Base-by-base conservation (phyloP, 1,284 basidiomycete species). In the Irpex sp. region DNA sequence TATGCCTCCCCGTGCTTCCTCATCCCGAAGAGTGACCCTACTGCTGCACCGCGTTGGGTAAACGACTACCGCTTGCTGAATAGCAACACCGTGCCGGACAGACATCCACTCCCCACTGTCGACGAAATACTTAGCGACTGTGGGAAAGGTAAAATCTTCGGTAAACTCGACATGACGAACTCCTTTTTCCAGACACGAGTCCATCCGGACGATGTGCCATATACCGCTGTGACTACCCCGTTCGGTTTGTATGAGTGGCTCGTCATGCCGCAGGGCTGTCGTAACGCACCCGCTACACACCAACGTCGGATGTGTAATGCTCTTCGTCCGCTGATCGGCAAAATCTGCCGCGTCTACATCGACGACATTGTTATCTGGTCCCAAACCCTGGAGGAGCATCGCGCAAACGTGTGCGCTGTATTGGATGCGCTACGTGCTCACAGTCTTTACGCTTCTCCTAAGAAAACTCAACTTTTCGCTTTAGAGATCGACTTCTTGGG, bases 141-240 rank as follows among this genome's bases (percentile, higher is more conserved):
- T 49, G 71, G 65, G 0, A 70, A 70, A 49, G 75, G 73, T 0
- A 71, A 69, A 49, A 66, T 75, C 14, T 78, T 69, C 67, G 70
- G 58, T 0, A 76, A 72, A 36, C 65, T 80, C 0, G 76, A 80
- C 60, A 76, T 80, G 72, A 80, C 77, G 0, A 75, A 79, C 59
- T 67, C 70, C 0, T 80, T 79, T 62, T 79, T 77, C 62, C 78
- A 78, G 58, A 57, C 56, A 1, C 14, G 57, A 1, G 57, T 57
- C 1, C 56, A 57, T 37, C 37, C 36, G 1, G 56, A 57, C 56
- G 56, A 57, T 19, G 39, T 57, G 7, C 21, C 1, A 23, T 35
- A 23, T 3, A 58, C 48, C 1, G 57, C 57, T 0, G 57, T 58
- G 1, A 58, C 57, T 7, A 58, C 57, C 10, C 57, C 57, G 7